A percentile compares a stretch with the other conserved stretches of the same genome.
Conservation (phyloP, 768 basidiomycete species). For the Pisolithus sp. region DNA sequence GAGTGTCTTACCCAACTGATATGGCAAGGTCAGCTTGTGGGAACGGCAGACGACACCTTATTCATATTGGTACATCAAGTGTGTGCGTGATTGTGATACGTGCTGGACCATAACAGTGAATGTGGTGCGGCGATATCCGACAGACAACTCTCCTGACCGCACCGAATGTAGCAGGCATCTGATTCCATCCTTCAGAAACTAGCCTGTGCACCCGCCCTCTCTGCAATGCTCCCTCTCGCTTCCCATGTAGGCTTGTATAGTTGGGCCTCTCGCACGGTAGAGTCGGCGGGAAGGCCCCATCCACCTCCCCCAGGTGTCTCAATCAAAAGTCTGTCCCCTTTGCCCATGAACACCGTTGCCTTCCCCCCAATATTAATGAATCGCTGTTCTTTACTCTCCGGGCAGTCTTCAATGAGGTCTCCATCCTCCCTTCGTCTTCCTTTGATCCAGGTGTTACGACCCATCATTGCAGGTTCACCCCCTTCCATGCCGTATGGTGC, state of each 20-base stretch:
- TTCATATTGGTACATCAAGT: too few species aligned
- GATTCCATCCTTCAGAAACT: constrained; percentile 36
- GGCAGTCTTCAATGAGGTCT: constrained; percentile 43
- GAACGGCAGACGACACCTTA: too few species aligned
- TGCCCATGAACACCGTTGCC: constrained; percentile 81
- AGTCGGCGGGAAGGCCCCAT: constrained; percentile 48
- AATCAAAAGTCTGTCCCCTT: constrained; percentile 73
- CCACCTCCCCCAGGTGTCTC: constrained; percentile 91
- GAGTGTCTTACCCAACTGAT: too few species aligned
- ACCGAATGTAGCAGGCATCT: too few species aligned
- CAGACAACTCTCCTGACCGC: too few species aligned
- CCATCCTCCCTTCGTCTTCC: constrained; percentile 58
- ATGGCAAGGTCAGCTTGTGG: too few species aligned
- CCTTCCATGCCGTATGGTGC: constrained; percentile 85
- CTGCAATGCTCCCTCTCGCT: constrained; percentile 64
- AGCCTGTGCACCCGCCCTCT: constrained; percentile 57
- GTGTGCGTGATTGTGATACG: too few species aligned
- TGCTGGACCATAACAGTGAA: too few species aligned
- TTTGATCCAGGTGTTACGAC: constrained; percentile 87
- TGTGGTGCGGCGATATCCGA: too few species aligned
- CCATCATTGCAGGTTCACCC: constrained; percentile 62
- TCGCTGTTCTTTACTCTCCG: constrained; percentile 33
- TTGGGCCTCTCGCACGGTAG: constrained; percentile 22
- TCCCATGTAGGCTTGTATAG: constrained; percentile 43
- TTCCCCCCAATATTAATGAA: constrained; percentile 88